Evolutionary conservation across 1,139 yeast genomes (phyloP).

Genomic region (Lodderomyces jiufengensis): DNA sequence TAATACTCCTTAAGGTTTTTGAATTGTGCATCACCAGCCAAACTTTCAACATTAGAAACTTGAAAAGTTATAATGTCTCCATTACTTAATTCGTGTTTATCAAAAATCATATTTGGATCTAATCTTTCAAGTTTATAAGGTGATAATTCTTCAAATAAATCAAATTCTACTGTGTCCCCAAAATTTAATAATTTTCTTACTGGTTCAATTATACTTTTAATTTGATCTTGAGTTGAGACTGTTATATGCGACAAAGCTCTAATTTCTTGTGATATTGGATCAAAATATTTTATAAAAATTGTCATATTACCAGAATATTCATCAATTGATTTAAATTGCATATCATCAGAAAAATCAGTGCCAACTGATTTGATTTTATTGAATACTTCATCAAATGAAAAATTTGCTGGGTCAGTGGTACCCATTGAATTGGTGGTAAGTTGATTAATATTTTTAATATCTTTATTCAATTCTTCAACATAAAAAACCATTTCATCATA

Average conservation of each 20-base stretch:
- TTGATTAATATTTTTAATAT: slow-evolving; percentile 23
- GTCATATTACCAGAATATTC: slow-evolving; percentile 40
- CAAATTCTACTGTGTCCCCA: slow-evolving; percentile 34
- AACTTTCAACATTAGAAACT: slow-evolving; percentile 20
- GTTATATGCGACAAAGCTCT: slow-evolving; percentile 63
- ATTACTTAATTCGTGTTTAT: slow-evolving; percentile 61
- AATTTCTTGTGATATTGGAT: slow-evolving; percentile 50
- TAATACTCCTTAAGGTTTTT: slow-evolving; percentile 51
- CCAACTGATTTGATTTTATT: slow-evolving; percentile 17
- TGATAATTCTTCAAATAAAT: slow-evolving; percentile 68
- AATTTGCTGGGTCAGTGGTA: slow-evolving; percentile 19
- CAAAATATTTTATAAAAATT: slow-evolving; percentile 70
- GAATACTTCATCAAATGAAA: slow-evolving; percentile 23
- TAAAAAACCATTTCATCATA: slow-evolving; percentile 47
- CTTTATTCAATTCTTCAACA: slow-evolving; percentile 42
- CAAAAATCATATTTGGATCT: slow-evolving; percentile 45
- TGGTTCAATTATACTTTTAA: slow-evolving; percentile 42
- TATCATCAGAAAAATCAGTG: slow-evolving; percentile 2
- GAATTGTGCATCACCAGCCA: slow-evolving; percentile 19
- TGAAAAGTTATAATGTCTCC: slow-evolving; percentile 81
- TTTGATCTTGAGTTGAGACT: slow-evolving; percentile 47
- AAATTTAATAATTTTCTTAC: slow-evolving; percentile 48
- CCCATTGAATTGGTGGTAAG: slow-evolving; percentile 6
- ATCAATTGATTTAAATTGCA: slow-evolving; percentile 18
- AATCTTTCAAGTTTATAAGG: slow-evolving; percentile 56